Conservation (phyloP, 1,284 basidiomycete genomes). For the Ceraceosorus guamensis region DNA sequence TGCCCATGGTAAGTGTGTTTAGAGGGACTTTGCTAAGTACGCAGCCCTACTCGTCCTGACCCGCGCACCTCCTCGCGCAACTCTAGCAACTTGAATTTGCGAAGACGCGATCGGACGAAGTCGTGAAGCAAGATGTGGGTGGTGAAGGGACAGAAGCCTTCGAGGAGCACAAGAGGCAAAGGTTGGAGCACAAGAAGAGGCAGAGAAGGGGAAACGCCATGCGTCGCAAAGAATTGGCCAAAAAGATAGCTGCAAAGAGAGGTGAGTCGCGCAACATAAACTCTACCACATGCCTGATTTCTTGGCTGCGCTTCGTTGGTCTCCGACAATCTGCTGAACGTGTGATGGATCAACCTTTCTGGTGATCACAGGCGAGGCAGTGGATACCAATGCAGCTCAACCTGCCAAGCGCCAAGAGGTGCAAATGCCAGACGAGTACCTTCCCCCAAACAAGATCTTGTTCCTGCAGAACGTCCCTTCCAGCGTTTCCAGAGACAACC, state of each 20-base stretch:
- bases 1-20: constrained; percentile 63
- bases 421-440: constrained; percentile 91
- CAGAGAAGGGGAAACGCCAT: constrained; percentile 27
- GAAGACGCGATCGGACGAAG: constrained; percentile 75
- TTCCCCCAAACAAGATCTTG: constrained; percentile 96
- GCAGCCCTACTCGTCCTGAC: not conserved
- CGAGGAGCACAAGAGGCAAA: constrained; percentile 56
- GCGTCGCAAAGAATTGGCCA: constrained; percentile 26
- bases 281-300: not conserved
- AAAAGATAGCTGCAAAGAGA: constrained; percentile 23
- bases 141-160: constrained; percentile 16
- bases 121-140: constrained; percentile 53
- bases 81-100: constrained; percentile 90
- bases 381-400: not conserved
- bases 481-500: constrained; percentile 23
- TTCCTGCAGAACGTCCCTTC: constrained; percentile 66
- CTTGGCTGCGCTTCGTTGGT: constrained; percentile 1
- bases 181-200: constrained; percentile 31
- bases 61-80: constrained; percentile 8
- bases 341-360: not conserved
- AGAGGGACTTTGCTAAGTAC: no score
- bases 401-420: constrained; percentile 5
- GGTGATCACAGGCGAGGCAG: not conserved
- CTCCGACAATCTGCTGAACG: constrained; percentile 2
- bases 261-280: not conserved